Evolutionary conservation across 306 rosid genomes (phyloP).

Genomic region (Trifolium repens): DNA sequence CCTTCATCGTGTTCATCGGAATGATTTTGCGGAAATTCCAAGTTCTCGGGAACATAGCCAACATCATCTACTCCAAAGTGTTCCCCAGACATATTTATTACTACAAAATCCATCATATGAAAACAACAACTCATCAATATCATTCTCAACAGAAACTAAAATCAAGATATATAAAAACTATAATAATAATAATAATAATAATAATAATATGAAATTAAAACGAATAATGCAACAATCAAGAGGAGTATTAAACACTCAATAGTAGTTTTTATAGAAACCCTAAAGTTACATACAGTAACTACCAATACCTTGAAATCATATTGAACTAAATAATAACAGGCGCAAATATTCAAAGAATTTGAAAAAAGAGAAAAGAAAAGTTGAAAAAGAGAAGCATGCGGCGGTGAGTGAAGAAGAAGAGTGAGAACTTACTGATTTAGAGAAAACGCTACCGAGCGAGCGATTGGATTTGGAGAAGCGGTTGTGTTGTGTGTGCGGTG

Average conservation of each 20-base stretch:
- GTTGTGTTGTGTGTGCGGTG: not conserved
- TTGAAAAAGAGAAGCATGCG: not conserved
- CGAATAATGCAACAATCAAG: not conserved
- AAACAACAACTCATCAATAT: conserved; percentile 33
- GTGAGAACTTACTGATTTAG: conserved; percentile 31
- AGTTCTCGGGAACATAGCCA: conserved; percentile 58
- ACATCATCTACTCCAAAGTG: conserved; percentile 53
- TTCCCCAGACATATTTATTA: conserved; percentile 51
- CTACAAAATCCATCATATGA: conserved; percentile 22
- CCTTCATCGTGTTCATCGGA: conserved; percentile 48
- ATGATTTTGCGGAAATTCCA: conserved; percentile 43
- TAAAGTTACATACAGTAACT: conserved; percentile 11
- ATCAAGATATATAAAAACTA: not conserved
- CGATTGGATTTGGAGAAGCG: not conserved
- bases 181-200: not conserved
- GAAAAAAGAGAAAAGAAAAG: too few species aligned
- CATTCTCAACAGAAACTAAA: conserved; percentile 19
- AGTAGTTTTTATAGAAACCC: not conserved
- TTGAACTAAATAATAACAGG: not conserved
- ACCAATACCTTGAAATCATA: conserved; percentile 5
- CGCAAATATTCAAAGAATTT: too few species aligned
- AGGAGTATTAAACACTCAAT: not conserved
- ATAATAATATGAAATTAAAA: not conserved
- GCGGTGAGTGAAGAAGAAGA: conserved; percentile 1
- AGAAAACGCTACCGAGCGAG: not conserved